These are phyloP conservation scores for Phlebopus sp. DNA, from an alignment of 1,284 basidiomycete genomes.

Conservation along the genomic window DNA sequence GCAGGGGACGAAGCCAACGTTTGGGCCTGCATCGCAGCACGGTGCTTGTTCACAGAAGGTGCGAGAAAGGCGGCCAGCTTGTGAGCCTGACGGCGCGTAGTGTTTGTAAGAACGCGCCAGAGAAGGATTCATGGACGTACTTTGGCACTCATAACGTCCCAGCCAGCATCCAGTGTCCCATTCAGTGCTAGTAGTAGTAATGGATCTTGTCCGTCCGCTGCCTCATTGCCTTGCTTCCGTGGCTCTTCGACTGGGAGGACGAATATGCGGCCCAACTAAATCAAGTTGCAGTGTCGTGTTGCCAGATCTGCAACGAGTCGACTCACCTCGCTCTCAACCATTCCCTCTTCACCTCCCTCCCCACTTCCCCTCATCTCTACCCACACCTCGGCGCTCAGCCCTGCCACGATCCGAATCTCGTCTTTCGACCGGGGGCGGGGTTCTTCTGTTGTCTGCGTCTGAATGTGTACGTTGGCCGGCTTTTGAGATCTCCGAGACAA, in stretches of 20 bases:
- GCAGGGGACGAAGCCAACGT: constrained; percentile 3
- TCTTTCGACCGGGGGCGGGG: constrained; percentile 56
- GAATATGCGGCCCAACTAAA: constrained; percentile 64
- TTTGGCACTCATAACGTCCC: constrained; percentile 62
- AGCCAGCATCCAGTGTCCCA: constrained; percentile 53
- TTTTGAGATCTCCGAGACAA: background rate
- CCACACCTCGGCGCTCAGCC: constrained; percentile 71
- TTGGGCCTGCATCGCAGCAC: constrained; percentile 21
- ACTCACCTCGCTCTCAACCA: constrained; percentile 71
- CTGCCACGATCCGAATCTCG: constrained; percentile 66
- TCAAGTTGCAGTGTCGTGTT: background rate
- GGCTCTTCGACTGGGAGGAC: constrained; percentile 59
- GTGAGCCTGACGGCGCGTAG: constrained; percentile 42
- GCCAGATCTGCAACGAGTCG: background rate
- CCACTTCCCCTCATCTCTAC: constrained; percentile 55
- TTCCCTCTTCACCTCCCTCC: constrained; percentile 37
- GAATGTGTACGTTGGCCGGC: constrained; percentile 8
- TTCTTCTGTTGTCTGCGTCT: background rate
- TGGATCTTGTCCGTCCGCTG: constrained; percentile 39
- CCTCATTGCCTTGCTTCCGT: constrained; percentile 18
- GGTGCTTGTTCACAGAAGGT: constrained; percentile 40
- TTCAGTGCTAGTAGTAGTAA: constrained; percentile 69
- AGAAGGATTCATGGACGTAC: constrained; percentile 33
- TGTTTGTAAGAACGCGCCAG: background rate
- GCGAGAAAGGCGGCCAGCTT: constrained; percentile 46